Percentiles rank a stretch among this genome's conserved stretches.
Conservation (phyloP, 495 filamentous ascomycete species). For the Penicillium arizonense region DNA sequence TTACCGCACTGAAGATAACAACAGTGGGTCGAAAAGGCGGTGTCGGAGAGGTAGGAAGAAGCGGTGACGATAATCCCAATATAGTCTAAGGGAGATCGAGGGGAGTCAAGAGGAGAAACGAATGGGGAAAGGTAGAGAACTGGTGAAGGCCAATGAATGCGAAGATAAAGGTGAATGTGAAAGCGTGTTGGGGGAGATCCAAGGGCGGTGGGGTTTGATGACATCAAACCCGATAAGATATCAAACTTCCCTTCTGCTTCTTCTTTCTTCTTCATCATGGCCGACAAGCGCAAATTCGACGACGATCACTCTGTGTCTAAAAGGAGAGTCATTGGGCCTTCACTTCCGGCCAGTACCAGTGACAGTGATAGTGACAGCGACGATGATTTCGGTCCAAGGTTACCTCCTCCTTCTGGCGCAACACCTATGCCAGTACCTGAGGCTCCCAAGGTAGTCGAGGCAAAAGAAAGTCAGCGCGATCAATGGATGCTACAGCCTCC, state of each 20-base stretch:
- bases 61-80: no score
- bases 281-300: conserved; percentile 20
- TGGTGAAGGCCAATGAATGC: no score
- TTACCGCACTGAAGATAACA: neutral
- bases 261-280: conserved; percentile 6
- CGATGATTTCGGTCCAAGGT: conserved; percentile 78
- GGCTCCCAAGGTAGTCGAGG: neutral
- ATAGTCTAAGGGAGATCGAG: no score
- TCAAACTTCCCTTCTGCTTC: neutral
- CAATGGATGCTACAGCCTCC: conserved; percentile 96
- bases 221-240: conserved; percentile 5
- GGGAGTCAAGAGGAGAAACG: no score
- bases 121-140: no score
- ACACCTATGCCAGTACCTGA: neutral
- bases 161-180: no score
- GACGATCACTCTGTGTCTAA: conserved; percentile 10
- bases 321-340: conserved; percentile 34
- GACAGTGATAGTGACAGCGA: conserved; percentile 47
- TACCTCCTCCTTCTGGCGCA: conserved; percentile 55
- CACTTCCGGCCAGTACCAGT: conserved; percentile 21
- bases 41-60: neutral
- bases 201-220: neutral
- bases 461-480: conserved; percentile 57
- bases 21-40: conserved; percentile 5
- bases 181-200: neutral